Conservation (phyloP, 1,284 basidiomycete species). For the Athelia psychrophila region DNA sequence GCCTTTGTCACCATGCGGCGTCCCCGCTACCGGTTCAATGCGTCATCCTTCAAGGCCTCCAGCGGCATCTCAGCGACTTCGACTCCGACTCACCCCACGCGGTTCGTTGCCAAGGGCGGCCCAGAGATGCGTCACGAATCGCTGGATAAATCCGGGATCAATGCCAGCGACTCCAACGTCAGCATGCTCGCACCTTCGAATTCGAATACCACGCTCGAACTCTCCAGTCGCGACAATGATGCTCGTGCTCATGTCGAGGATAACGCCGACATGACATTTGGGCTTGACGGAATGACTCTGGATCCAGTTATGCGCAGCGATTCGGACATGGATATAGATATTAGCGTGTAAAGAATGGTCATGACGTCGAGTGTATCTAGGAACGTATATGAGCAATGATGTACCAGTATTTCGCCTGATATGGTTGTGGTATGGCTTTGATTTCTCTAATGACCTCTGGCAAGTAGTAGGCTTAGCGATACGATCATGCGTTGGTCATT, state of each 20-base stretch:
- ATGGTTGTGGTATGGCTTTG: no score
- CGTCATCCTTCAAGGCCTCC: not conserved
- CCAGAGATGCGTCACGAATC: not conserved
- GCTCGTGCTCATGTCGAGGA: not conserved
- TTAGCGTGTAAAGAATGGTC: no score
- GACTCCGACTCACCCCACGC: not conserved
- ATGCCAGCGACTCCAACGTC: not conserved
- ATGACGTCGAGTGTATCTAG: no score
- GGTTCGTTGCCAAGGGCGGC: not conserved
- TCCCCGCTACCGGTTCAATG: slow-evolving; percentile 21
- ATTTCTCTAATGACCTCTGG: no score
- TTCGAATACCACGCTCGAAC: not conserved
- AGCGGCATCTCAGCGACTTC: not conserved
- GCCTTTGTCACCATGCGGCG: slow-evolving; percentile 24
- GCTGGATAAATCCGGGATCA: not conserved
- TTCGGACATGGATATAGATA: not conserved
- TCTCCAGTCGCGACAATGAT: not conserved
- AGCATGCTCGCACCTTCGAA: not conserved
- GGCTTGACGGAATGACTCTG: not conserved
- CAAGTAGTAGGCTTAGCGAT: no score
- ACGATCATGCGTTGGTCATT: no score
- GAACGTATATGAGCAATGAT: no score
- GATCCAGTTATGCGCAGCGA: not conserved
- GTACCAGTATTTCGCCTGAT: no score
- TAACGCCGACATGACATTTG: not conserved